Percentiles rank a stretch among this genome's conserved stretches.
Conservation (phyloP, 441 rosid species). For the Omphalea diandra region DNA sequence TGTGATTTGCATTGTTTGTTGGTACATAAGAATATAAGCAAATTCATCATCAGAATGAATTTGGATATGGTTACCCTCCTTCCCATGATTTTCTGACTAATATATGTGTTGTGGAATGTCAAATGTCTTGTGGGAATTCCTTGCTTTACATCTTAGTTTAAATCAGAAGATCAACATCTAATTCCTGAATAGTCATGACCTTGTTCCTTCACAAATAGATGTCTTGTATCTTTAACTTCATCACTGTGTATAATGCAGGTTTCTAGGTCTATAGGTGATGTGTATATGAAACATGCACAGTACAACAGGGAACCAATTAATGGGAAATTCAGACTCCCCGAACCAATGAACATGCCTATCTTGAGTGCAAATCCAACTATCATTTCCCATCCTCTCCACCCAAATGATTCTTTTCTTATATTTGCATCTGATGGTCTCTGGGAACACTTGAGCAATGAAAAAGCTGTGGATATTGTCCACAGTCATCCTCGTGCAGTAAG, state of each 20-base stretch:
- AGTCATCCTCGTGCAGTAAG: constrained; percentile 76
- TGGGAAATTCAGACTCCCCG: constrained; percentile 72
- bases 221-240: constrained; percentile 9
- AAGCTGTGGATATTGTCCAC: constrained; percentile 84
- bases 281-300: constrained; percentile 68
- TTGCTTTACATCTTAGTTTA: neutral
- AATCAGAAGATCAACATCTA: constrained; percentile 1
- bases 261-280: constrained; percentile 82
- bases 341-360: constrained; percentile 71
- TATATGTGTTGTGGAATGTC: neutral
- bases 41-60: too few relatives aligned
- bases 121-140: neutral
- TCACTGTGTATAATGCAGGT: constrained; percentile 48
- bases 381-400: constrained; percentile 59
- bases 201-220: constrained; percentile 3
- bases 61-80: too few relatives aligned
- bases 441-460: constrained; percentile 86
- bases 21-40: too few relatives aligned
- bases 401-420: constrained; percentile 81
- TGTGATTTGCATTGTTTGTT: too few relatives aligned
- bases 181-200: constrained; percentile 5
- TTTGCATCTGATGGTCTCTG: constrained; percentile 98
- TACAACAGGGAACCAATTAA: constrained; percentile 62
- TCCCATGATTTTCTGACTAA: neutral
- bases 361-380: constrained; percentile 72